These are phyloP conservation scores for Mortierella hygrophila DNA, from an alignment of 192 early-diverging fungal species.

Conservation along the genomic window DNA sequence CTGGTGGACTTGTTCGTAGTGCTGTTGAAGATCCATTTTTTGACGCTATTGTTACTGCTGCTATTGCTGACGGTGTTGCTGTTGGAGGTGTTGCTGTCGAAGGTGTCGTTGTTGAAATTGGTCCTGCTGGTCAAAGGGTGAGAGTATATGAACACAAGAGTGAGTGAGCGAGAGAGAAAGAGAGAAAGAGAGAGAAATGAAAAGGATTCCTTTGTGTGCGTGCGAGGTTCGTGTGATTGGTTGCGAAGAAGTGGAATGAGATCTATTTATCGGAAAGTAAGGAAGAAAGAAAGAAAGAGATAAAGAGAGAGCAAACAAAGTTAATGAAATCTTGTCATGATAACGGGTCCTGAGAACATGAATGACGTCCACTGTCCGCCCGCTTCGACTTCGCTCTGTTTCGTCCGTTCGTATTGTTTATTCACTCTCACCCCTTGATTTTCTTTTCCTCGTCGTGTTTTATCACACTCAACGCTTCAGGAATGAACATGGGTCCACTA, in stretches of 20 bases:
- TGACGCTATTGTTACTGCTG: background rate
- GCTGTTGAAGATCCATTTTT: slow-evolving; percentile 33
- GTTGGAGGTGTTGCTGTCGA: slow-evolving; percentile 1
- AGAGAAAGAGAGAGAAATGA: background rate
- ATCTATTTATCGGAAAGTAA: background rate
- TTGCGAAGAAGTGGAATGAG: background rate
- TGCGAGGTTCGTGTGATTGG: background rate
- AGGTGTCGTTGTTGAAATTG: slow-evolving; percentile 16
- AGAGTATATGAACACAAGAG: background rate
- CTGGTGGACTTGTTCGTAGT: slow-evolving; percentile 21
- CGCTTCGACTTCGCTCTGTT: background rate
- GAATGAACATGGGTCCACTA: background rate
- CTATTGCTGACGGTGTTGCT: slow-evolving; percentile 11
- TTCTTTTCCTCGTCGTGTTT: background rate
- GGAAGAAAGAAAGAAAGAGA: slow-evolving; percentile 1
- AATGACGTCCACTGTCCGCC: background rate
- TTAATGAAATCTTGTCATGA: slow-evolving; percentile 1
- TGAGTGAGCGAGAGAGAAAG: background rate
- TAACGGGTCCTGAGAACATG: background rate
- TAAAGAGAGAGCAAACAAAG: slow-evolving; percentile 3
- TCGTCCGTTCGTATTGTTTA: background rate
- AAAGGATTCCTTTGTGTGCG: background rate
- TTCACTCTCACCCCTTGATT: background rate
- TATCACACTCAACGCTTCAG: background rate
- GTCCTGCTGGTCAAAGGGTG: background rate